Evolutionary conservation across 2,329 filamentous ascomycete genomes (phyloP).

Genomic region (Penicillium sp.): DNA sequence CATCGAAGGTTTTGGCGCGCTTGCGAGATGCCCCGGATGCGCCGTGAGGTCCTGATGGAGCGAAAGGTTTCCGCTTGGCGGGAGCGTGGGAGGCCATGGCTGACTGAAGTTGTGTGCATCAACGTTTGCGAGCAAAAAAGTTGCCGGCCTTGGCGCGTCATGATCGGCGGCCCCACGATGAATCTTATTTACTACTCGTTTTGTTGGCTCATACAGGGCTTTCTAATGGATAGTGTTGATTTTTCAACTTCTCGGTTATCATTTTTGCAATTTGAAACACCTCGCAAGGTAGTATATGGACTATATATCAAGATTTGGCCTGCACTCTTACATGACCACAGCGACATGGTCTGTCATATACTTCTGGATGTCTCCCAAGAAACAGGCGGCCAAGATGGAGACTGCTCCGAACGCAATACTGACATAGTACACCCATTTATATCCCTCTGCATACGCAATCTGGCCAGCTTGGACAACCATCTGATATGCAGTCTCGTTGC

Average conservation of each 20-base stretch:
- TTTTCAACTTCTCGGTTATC: too few relatives aligned
- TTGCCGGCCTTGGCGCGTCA: conserved; percentile 29
- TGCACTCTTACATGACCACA: conserved; percentile 44
- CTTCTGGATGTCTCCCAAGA: conserved; percentile 58
- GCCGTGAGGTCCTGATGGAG: conserved; percentile 20
- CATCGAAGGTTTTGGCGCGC: conserved; percentile 46
- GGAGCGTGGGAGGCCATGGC: conserved; percentile 34
- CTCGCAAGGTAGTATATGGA: background rate
- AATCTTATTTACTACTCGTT: background rate
- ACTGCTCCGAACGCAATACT: conserved; percentile 62
- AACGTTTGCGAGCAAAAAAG: conserved; percentile 15
- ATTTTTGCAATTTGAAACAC: background rate
- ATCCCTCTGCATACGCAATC: conserved; percentile 57
- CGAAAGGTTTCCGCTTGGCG: conserved; percentile 34
- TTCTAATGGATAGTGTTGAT: too few relatives aligned
- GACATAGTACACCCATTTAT: conserved; percentile 61
- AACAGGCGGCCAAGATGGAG: conserved; percentile 57
- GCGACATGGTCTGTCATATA: conserved; percentile 61
- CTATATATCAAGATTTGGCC: background rate
- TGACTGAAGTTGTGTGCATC: conserved; percentile 13
- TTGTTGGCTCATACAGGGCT: background rate
- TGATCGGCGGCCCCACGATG: conserved; percentile 18
- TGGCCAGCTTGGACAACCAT: conserved; percentile 57
- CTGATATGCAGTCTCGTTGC: conserved; percentile 51
- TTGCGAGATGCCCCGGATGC: conserved; percentile 36